These are phyloP conservation scores for Phytophthora cryptogea DNA, from an alignment of 352 stramenopile genomes.

Conservation along the genomic window DNA sequence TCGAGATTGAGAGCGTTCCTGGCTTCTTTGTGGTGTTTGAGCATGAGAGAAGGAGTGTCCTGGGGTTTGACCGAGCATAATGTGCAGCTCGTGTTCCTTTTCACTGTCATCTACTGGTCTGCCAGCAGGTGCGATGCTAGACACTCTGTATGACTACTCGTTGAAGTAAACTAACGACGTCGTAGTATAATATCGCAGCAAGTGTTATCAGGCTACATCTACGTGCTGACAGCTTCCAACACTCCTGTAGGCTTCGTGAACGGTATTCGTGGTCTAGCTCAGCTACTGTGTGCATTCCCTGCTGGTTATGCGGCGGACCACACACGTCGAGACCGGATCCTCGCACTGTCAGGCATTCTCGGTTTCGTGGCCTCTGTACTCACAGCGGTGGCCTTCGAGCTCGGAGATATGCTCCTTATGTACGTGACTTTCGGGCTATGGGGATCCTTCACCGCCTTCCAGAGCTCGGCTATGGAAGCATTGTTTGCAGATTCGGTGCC, in stretches of 20 bases:
- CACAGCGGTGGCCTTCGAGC: slow-evolving; percentile 50
- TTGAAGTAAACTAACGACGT: slow-evolving; percentile 3
- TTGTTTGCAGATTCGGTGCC: slow-evolving; percentile 87
- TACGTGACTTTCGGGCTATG: slow-evolving; percentile 75
- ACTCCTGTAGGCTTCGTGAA: slow-evolving; percentile 46
- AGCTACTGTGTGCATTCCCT: slow-evolving; percentile 57
- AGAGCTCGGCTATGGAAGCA: slow-evolving; percentile 76
- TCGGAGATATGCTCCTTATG: slow-evolving; percentile 50
- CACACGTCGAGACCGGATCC: slow-evolving; percentile 55
- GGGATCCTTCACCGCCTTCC: slow-evolving; percentile 79
- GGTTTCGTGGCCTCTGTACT: slow-evolving; percentile 45
- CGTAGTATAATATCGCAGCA: slow-evolving; percentile 63
- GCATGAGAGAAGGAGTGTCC: slow-evolving; percentile 11
- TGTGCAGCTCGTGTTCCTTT: slow-evolving; percentile 71
- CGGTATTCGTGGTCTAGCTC: slow-evolving; percentile 53
- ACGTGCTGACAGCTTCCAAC: slow-evolving; percentile 58
- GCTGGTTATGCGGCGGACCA: slow-evolving; percentile 62
- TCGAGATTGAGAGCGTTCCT: neutral
- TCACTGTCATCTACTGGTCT: slow-evolving; percentile 67
- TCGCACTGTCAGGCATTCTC: slow-evolving; percentile 42
- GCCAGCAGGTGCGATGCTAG: slow-evolving; percentile 47
- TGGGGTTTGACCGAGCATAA: slow-evolving; percentile 60
- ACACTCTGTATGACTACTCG: neutral
- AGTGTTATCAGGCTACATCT: slow-evolving; percentile 63
- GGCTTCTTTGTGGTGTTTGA: neutral